A percentile compares a stretch with the other conserved stretches of the same genome.
Evolutionary conservation across 805 yeast genomes (phyloP).

Genomic region (Metschnikowia rubicola): DNA sequence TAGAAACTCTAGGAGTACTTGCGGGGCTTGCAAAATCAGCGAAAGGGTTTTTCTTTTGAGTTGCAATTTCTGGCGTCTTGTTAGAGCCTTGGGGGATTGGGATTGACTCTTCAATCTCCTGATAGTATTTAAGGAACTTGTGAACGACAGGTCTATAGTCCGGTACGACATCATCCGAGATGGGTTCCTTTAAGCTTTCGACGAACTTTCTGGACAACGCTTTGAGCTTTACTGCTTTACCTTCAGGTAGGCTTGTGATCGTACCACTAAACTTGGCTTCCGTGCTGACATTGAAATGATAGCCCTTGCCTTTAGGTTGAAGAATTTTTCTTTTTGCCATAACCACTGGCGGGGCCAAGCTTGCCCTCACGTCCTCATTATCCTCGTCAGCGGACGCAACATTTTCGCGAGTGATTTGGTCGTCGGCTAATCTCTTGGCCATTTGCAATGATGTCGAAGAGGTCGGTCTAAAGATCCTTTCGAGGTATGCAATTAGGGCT

Average conservation of each 20-base stretch:
- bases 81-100: not conserved
- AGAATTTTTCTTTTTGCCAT: conserved; percentile 70
- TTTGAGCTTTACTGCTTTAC: conserved; percentile 47
- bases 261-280: not conserved
- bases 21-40: not conserved
- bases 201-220: conserved; percentile 65
- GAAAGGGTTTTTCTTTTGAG: not conserved
- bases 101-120: conserved; percentile 24
- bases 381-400: conserved; percentile 18
- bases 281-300: conserved; percentile 5
- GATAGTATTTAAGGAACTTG: conserved; percentile 57
- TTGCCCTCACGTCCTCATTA: conserved; percentile 31
- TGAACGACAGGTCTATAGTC: conserved; percentile 52
- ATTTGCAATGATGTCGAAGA: conserved; percentile 22
- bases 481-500: conserved; percentile 8
- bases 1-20: not conserved
- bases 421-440: conserved; percentile 68
- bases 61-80: not conserved
- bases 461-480: not conserved
- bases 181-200: conserved; percentile 42
- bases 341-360: conserved; percentile 50
- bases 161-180: conserved; percentile 45
- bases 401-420: conserved; percentile 60
- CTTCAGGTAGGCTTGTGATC: conserved; percentile 10
- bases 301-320: conserved; percentile 41